Conservation (phyloP, 2,329 filamentous ascomycete species). For the Colletotrichum graminicola region DNA sequence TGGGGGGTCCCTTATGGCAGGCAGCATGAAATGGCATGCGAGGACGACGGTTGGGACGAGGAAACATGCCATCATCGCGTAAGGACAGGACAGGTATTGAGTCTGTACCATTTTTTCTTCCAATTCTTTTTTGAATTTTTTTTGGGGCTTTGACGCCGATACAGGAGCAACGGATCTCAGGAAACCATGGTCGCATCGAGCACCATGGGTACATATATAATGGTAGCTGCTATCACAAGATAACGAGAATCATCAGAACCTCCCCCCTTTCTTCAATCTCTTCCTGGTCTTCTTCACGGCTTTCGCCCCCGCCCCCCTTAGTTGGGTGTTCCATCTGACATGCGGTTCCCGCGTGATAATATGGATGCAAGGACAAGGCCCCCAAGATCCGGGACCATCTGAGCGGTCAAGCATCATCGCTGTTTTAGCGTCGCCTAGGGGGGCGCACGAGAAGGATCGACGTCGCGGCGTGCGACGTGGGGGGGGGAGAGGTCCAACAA, state of each 20-base stretch:
- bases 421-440: slow-evolving; percentile 4
- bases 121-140: not conserved
- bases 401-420: slow-evolving; percentile 11
- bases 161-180: slow-evolving; percentile 25
- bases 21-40: slow-evolving; percentile 22
- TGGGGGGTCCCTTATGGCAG: slow-evolving; percentile 7
- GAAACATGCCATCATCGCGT: slow-evolving; percentile 34
- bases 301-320: not conserved
- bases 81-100: slow-evolving; percentile 28
- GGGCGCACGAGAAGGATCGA: slow-evolving; percentile 13
- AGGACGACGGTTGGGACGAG: slow-evolving; percentile 32
- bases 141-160: slow-evolving; percentile 15
- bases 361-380: slow-evolving; percentile 35
- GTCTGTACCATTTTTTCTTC: slow-evolving; percentile 22
- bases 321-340: slow-evolving; percentile 18
- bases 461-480: slow-evolving; percentile 3
- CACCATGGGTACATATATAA: slow-evolving; percentile 31
- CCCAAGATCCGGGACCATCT: not conserved
- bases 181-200: slow-evolving; percentile 22
- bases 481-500: not conserved
- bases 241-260: slow-evolving; percentile 24
- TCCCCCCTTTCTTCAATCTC: slow-evolving; percentile 5
- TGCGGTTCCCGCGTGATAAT: slow-evolving; percentile 24
- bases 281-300: not conserved
- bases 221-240: slow-evolving; percentile 37